Evolutionary conservation across 179 eudicot species (phyloP).

Genomic region (Silene coronaria): DNA sequence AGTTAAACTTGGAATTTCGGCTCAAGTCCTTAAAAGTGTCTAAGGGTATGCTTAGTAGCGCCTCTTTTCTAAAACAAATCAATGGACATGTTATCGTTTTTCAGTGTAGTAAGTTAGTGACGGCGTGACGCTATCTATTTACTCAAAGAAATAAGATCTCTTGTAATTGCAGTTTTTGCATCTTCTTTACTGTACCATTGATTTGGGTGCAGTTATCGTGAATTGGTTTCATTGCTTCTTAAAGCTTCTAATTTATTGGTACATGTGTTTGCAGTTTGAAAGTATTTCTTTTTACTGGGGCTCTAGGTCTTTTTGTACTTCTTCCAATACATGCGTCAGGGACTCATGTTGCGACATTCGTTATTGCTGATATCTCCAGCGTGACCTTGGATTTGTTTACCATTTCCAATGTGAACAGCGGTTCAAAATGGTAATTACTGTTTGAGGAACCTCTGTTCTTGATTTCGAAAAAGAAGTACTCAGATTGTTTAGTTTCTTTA

Average conservation of each 20-base stretch:
- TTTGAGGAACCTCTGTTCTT: conserved; percentile 5
- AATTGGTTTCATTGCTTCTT: not conserved
- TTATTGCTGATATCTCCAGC: conserved; percentile 53
- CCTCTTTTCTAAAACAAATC: too few species aligned
- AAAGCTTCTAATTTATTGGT: conserved; percentile 12
- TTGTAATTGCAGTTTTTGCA: too few species aligned
- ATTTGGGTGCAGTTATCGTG: not conserved
- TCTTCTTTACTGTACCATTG: too few species aligned
- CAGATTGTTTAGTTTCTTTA: not conserved
- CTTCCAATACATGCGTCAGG: conserved; percentile 80
- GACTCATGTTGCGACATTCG: conserved; percentile 51
- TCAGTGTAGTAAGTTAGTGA: too few species aligned
- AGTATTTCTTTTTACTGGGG: conserved; percentile 57
- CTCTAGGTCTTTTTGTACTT: conserved; percentile 70
- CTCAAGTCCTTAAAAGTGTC: too few species aligned
- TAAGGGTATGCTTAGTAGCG: too few species aligned
- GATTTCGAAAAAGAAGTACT: not conserved
- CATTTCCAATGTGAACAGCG: conserved; percentile 78
- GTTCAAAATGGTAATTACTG: conserved; percentile 64
- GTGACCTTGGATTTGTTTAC: conserved; percentile 72
- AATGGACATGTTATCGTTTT: too few species aligned
- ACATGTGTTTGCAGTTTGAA: conserved; percentile 51
- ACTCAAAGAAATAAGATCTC: too few species aligned
- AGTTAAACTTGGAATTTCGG: too few species aligned
- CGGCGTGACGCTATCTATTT: too few species aligned